Base-by-base conservation (phyloP, 805 yeast genomes). In the Debaryomyces castellii region DNA sequence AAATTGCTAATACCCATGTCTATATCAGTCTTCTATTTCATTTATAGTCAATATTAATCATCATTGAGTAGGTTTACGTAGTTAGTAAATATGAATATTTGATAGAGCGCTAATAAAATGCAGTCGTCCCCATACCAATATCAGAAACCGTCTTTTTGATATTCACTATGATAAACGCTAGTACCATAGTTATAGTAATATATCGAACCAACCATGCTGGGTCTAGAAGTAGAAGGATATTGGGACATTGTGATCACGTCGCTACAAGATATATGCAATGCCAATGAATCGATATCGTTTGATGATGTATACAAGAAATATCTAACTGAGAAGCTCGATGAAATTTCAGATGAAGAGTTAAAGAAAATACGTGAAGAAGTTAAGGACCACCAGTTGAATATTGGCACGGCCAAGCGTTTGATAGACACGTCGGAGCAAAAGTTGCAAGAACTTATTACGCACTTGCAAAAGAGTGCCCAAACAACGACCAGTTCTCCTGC, bases 221-320 rank as follows among this genome's bases (percentile, higher is more conserved):
- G 46, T 25, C 27, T 40, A 16, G 61, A 57, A 45, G 76, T 78
- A 72, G 84, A 80, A 21, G 81, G 85, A 1, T 76, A 79, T 53
- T 85, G 92, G 92, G 87, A 82, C 53, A 75, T 78, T 24, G 83
- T 83, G 5, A 68, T 82, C 2, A 74, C 89, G 5, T 81, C 86
- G 1, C 65, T 85, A 16, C 90, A 85, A 58, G 90, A 85, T 53
- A 73, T 83, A 9, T 81, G 81, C 60, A 83, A 80, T 50, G 72
- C 81, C 22, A 83, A 83, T 54, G 87, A 81, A 52, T 69, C 76
- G 11, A 59, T 70, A 4, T 61, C 77, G 2, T 77, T 85, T 46
- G 84, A 82, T 49, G 58, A 63, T 36, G 50, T 60, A n/a, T 60
- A 63, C 49, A 52, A 52, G 6, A 55, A 64, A 52, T 47, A 62